Evolutionary conservation across 352 stramenopile species (phyloP).

Genomic region (Globisporangium spiculum): DNA sequence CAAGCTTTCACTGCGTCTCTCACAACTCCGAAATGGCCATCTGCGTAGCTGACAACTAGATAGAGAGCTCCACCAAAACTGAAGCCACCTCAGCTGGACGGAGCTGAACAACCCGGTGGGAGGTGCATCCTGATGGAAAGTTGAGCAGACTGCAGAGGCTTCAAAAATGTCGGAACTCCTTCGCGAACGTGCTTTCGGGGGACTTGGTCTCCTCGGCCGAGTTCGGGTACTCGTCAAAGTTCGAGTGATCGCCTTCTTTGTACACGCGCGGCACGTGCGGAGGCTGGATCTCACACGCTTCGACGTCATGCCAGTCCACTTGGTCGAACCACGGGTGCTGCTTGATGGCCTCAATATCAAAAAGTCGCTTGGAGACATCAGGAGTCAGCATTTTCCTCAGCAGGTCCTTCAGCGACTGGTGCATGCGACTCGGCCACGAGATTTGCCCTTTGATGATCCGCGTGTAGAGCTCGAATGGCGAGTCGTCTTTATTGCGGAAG

Average conservation of each 20-base stretch:
- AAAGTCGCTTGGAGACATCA: conserved; percentile 46
- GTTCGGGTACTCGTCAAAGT: conserved; percentile 71
- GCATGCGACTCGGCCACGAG: conserved; percentile 46
- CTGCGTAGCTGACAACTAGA: not conserved
- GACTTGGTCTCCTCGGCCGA: conserved; percentile 44
- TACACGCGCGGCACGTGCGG: conserved; percentile 43
- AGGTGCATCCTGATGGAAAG: not conserved
- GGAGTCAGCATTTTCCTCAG: conserved; percentile 64
- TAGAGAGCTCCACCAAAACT: not conserved
- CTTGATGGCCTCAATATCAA: conserved; percentile 46
- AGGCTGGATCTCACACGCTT: conserved; percentile 37
- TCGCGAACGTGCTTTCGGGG: conserved; percentile 23
- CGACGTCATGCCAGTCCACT: conserved; percentile 64
- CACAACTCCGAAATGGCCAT: not conserved
- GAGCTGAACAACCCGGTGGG: not conserved
- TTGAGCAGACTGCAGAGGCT: not conserved
- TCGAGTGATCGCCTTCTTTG: conserved; percentile 42
- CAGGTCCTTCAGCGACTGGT: conserved; percentile 48
- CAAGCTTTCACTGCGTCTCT: not conserved
- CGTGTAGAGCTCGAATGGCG: conserved; percentile 84
- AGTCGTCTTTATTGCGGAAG: conserved; percentile 74
- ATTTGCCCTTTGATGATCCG: conserved; percentile 72
- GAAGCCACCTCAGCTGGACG: not conserved
- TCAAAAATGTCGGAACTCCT: conserved; percentile 49
- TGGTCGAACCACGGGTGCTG: conserved; percentile 60